Base-by-base conservation (phyloP, 225 moss, liverwort and hornwort genomes). In the Pseudisothecium myosuroides region DNA sequence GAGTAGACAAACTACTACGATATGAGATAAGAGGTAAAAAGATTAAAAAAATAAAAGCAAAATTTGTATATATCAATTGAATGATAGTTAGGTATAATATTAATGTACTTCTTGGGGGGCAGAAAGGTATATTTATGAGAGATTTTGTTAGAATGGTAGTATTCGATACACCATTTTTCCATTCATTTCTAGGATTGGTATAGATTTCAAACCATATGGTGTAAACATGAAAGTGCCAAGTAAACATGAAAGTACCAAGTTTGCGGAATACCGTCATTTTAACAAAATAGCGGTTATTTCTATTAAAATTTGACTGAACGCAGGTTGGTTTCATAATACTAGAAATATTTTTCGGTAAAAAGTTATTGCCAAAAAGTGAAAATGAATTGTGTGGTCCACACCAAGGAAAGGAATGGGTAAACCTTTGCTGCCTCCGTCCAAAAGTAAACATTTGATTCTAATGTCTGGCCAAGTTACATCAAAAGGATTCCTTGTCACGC, bases 271-370 rank as follows among this genome's bases (percentile, higher is more conserved):
- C n/a, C n/a, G n/a, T n/a, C n/a, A n/a, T n/a, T n/a, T n/a, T n/a
- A n/a, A n/a, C n/a, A n/a, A n/a, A n/a, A n/a, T n/a, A n/a, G n/a
- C n/a, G n/a, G n/a, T n/a, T n/a, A n/a, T n/a, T n/a, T n/a, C n/a
- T n/a, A 50, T 14, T 21, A 9, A 52, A 54, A 6, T 27, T 39
- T 58, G 58, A 4, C 26, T 1, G 0, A 58, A 17, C 1, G 0
- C 27, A 56, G 1, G 39, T 27, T 80, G 18, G 27, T 80, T 80
- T 58, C 4, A 2, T 8, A 50, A 34, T 2, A 5, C 36, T 23
- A 23, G 36, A 52, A 52, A 52, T 10, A 16, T 14, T 24, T n/a
- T 28, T 6, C 0, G 0, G 0, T 60, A 18, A 22, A 61, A 61
- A 10, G 4, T 6, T 43, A 14, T 31, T 81, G 32, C 21, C 61